Evolutionary conservation across 2,329 filamentous ascomycete species (phyloP), one percentile per base, ranked within the genome.

Genomic region (Talaromyces atroroseus): DNA sequence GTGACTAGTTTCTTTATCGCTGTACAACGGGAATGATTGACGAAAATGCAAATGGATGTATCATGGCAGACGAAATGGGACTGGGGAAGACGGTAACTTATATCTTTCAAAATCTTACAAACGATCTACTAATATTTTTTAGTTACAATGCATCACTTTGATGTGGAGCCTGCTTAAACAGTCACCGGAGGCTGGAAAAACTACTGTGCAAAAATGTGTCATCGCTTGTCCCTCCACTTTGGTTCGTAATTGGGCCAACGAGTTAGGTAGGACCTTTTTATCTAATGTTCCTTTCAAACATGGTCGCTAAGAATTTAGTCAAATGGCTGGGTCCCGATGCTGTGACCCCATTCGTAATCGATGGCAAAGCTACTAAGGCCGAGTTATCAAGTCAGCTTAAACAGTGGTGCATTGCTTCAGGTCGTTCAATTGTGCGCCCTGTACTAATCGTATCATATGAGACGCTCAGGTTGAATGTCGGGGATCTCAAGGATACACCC

Each of bases 41-140:
- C 65, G 82, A 88, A 38, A 92, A 92, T 65, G 94, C 94, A 49
- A 89, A 96, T 71, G 94, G 94, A 2, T 99, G 94, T 74, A 99
- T 99, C 70, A 99, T 99, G 94, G 94, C 94, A 53, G 94, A 99
- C 70, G 94, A 96, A 70, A 99, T 99, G 94, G 94, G 94, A 64
- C 77, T 99, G 29, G 94, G 94, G 56, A 99, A 99, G 76, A 99
- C 94, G 18, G 76, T 78, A 72, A 55, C 68, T 49, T 47, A 26
- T 16, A 21, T 16, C 16, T 14, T 12, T n/a, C n/a, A 18, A 14
- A 38, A 58, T 54, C 32, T 34, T 56, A 48, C 16, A 40, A 49
- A 34, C 14, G 18, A 32, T 23, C 40, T 34, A 14, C 52, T 58
- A 38, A 58, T 23, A 1, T 16, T 40, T 0, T 16, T 8, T 46